Evolutionary conservation across 345 rosid genomes (phyloP).

Genomic region (Geranium rotundifolium): DNA sequence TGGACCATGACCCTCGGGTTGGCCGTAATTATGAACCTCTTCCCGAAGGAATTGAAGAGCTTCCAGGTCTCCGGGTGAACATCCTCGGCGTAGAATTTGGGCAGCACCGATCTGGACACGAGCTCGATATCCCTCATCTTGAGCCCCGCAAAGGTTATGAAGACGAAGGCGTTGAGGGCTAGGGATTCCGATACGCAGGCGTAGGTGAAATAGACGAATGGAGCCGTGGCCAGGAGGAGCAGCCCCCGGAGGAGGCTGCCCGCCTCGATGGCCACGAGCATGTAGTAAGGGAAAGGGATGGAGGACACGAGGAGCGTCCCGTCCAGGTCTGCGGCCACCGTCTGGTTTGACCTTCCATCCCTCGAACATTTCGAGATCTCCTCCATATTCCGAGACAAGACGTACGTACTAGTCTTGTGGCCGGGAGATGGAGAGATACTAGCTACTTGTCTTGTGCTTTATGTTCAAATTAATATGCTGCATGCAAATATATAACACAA

Average conservation of each 20-base stretch:
- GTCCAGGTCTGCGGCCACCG: conserved; percentile 72
- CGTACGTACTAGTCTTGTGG: too few species aligned
- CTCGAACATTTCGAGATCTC: conserved; percentile 37
- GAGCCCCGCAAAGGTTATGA: conserved; percentile 61
- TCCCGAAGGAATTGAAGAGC: conserved; percentile 72
- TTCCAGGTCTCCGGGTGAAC: conserved; percentile 79
- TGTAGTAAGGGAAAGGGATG: conserved; percentile 74
- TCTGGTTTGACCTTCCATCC: conserved; percentile 59
- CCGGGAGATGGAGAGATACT: too few species aligned
- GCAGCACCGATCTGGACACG: conserved; percentile 67
- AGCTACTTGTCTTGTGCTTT: too few species aligned
- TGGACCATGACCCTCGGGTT: conserved; percentile 82
- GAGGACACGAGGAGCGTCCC: conserved; percentile 85
- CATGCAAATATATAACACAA: too few species aligned
- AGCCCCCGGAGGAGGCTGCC: conserved; percentile 66
- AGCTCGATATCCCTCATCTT: conserved; percentile 62
- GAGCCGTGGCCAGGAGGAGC: conserved; percentile 49
- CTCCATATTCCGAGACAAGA: conserved; percentile 22
- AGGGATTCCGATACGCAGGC: conserved; percentile 52
- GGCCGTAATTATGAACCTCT: conserved; percentile 60
- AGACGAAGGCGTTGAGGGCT: conserved; percentile 55
- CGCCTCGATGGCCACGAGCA: conserved; percentile 84
- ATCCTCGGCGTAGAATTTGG: conserved; percentile 76
- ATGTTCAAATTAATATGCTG: too few species aligned
- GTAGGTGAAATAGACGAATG: conserved; percentile 61